Percentiles rank a stretch among this genome's conserved stretches.
These are phyloP conservation scores for Tricladium varicosporioides DNA, from an alignment of 2,329 filamentous ascomycete genomes.

Conservation along the genomic window DNA sequence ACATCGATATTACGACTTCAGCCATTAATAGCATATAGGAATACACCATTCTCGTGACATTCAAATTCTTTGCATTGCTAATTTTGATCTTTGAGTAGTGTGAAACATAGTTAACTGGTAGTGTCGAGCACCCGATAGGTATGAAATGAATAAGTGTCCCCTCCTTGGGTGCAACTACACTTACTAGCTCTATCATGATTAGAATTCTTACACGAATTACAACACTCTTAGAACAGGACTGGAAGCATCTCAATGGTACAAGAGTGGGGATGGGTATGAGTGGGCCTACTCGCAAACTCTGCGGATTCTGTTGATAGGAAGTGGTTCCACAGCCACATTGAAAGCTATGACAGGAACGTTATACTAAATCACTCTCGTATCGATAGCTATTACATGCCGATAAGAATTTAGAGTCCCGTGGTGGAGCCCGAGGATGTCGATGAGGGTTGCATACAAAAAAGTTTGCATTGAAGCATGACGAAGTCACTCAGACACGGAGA, in stretches of 20 bases:
- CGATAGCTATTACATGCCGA: too few species aligned
- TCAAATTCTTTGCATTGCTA: neutral
- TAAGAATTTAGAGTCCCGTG: too few species aligned
- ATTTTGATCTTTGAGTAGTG: neutral
- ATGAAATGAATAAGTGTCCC: neutral
- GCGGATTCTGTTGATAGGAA: constrained; percentile 3
- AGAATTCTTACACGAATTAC: neutral
- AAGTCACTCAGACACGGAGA: too few species aligned
- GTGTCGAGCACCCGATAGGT: neutral
- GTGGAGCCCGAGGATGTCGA: too few species aligned
- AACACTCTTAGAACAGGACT: neutral
- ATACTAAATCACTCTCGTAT: neutral
- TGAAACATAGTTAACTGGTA: neutral
- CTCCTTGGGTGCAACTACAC: neutral
- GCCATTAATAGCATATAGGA: neutral
- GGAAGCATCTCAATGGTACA: neutral
- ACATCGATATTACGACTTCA: neutral
- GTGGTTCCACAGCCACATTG: neutral
- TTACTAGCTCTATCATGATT: neutral
- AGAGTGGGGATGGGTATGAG: neutral
- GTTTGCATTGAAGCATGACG: too few species aligned
- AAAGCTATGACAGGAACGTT: constrained; percentile 2
- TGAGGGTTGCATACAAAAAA: too few species aligned
- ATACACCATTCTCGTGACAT: neutral
- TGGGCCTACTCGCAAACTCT: constrained; percentile 4